Base-by-base conservation (phyloP, 1,139 yeast species). In the Hansenula lynferdii region DNA sequence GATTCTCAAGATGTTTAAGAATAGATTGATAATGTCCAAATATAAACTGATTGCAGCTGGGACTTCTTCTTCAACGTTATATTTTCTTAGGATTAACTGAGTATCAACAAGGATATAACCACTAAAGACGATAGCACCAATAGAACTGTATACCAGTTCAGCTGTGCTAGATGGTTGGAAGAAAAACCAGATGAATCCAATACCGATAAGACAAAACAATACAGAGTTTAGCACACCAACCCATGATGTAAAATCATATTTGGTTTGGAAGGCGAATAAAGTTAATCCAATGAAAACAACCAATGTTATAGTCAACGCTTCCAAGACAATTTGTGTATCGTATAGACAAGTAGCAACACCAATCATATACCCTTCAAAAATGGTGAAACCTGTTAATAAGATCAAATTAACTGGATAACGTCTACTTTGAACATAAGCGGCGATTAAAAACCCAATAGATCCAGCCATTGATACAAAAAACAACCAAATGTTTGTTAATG, bases 31-130 rank as follows among this genome's bases (percentile, higher is more conserved):
- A 35, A 87, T 72, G 57, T 87, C 96, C 68, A 87, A 71, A 60
- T 87, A 87, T 43, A 87, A 71, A 47, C 76, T 67, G 56, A 87
- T 78, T 15, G 94, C 77, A 37, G 95, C 87, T 22, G 84, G 77
- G 16, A 90, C 73, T 51, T 86, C 95, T 52, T 89, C 96, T 49
- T 85, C 96, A 44, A 94, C 82, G 55, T 84, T 85, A 51, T 75
- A 83, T 42, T 80, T 82, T 54, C 85, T 83, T 77, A 87, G 73
- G 38, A 92, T 75, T 47, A 77, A 62, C 62, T 87, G 96, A 21
- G 96, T 87, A 59, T 87, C 96, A 38, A 86, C 77, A 41, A 87
- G 62, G 40, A 87, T 75, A 58, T 84, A 87, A 8, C 80, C 74
- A 18, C 84, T 69, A 61, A 87, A 89, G 7, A 87, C 64, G 28